Evolutionary conservation across 176 grass and related monocot species (phyloP), one percentile per base, ranked within the genome.

Genomic region (Elaeis guineensis): DNA sequence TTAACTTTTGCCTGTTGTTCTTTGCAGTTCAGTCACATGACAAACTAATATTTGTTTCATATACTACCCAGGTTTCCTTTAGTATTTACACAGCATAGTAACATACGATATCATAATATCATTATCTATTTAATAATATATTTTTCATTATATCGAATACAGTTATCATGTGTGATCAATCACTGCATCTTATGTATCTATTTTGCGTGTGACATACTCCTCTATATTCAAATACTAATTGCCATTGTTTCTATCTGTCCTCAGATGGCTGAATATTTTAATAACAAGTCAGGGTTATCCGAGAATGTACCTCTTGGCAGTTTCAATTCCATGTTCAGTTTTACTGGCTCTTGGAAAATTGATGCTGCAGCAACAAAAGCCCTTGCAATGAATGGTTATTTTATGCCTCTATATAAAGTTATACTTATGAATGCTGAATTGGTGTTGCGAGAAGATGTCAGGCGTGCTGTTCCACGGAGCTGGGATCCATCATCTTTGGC

Each of bases 181-280:
- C 35, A 12, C 35, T 44, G 9, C 35, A 44, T 44, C 9, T 44
- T 11, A 12, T 44, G 35, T 44, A 14, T 14, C 35, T 44, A 12
- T 44, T 44, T 44, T 44, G 35, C 35, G 3, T 44, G 35, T 44
- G 35, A 14, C 11, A 11, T 44, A 44, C 35, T 14, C 21, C 48
- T 22, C 48, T 25, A 51, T 28, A 1, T 11, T 57, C 17, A 30
- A 30, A 57, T n/a, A 63, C 79, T 57, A 82, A 24, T 66, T 25
- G 35, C 60, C 17, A 56, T n/a, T 17, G 19, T 72, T 55, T 78
- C 24, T 19, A 64, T 81, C 19, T 63, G 25, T 39, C 17, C 28
- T n/a, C 51, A 98, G 93, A 98, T 98, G 93, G 93, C 82, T 19
- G 88, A 89, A 29, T 63, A 86, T 80, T 98, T 98, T 84, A 98